phyloP scores from a whole-genome alignment of 208 protist genomes.

The Entamoeba moshkovskii region DNA sequence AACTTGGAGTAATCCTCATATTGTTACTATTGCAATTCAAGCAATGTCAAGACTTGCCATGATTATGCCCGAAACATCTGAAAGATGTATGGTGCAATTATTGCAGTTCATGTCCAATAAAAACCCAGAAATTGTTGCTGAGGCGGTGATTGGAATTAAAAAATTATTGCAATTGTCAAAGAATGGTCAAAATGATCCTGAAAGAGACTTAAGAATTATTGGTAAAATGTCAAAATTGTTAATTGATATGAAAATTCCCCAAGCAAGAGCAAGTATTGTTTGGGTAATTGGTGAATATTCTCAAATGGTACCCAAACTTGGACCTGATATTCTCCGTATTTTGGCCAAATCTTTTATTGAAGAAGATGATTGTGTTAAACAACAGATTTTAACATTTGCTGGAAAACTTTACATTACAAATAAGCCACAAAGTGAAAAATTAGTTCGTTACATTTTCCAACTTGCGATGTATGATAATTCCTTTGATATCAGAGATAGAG shows the following conservation, averaged over 20 bases:
- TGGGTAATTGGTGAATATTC: conserved; percentile 22
- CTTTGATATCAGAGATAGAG: conserved; percentile 15
- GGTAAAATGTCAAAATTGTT: not conserved
- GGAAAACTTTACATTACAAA: conserved; percentile 9
- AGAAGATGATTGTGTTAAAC: not conserved
- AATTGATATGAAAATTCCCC: not conserved
- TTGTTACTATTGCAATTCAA: not conserved
- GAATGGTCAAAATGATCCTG: not conserved
- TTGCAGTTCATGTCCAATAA: not conserved
- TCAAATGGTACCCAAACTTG: not conserved
- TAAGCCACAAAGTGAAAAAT: not conserved
- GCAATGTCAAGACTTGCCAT: not conserved
- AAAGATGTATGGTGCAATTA: not conserved
- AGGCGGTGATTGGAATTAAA: conserved; percentile 14
- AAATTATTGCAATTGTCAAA: not conserved
- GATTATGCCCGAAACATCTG: not conserved
- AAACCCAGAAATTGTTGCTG: not conserved
- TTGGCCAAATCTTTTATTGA: conserved; percentile 12
- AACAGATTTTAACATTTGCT: conserved; percentile 17
- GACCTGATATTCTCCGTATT: conserved; percentile 9
- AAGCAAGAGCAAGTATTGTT: conserved; percentile 7
- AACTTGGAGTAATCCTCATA: not conserved
- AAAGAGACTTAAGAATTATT: not conserved
- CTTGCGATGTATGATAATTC: conserved; percentile 7
- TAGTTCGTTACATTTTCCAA: not conserved